Evolutionary conservation across 257 asterid species (phyloP).

Genomic region (Lavandula angustifolia): DNA sequence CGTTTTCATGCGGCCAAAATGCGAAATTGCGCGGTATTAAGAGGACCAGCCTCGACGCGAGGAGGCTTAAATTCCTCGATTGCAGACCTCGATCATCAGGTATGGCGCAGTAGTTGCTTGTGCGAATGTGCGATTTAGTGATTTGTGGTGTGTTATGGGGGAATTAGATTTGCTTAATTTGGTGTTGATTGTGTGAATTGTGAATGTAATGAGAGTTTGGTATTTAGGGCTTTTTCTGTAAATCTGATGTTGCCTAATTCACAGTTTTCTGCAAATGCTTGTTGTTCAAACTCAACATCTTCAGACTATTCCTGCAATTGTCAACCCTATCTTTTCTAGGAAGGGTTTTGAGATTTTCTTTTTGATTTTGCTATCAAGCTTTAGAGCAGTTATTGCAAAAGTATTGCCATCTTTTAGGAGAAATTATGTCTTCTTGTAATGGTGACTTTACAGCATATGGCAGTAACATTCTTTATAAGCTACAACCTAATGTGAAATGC

Average conservation of each 20-base stretch:
- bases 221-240: neutral
- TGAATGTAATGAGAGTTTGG: too few relatives aligned
- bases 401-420: constrained; percentile 9
- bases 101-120: constrained; percentile 20
- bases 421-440: neutral
- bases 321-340: too few relatives aligned
- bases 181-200: neutral
- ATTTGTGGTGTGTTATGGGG: neutral
- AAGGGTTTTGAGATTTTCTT: too few relatives aligned
- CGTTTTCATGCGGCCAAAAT: constrained; percentile 50
- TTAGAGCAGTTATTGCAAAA: too few relatives aligned
- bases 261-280: too few relatives aligned
- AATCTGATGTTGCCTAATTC: too few relatives aligned
- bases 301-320: too few relatives aligned
- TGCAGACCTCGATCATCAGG: constrained; percentile 61
- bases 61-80: constrained; percentile 42
- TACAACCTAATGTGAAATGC: neutral
- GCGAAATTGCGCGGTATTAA: constrained; percentile 33
- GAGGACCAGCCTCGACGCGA: constrained; percentile 36
- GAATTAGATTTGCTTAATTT: constrained; percentile 1
- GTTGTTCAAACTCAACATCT: too few relatives aligned
- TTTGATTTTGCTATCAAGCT: too few relatives aligned
- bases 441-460: neutral
- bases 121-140: constrained; percentile 12
- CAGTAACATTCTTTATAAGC: neutral